Base-by-base conservation (phyloP, 768 basidiomycete species). In the Boletus subcaerulescens region DNA sequence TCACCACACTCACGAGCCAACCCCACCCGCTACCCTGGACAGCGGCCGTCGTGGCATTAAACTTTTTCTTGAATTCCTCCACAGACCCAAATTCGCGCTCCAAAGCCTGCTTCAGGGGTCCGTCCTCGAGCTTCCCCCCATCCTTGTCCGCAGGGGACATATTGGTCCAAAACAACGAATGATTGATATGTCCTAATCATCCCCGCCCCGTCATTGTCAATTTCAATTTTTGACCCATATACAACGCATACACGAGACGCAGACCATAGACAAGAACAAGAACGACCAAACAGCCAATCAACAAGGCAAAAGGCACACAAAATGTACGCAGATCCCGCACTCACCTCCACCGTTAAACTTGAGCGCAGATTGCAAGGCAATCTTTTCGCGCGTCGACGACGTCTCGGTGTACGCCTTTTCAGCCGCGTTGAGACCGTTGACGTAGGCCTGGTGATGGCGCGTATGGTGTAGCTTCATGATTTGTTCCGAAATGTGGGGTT, bases 1-100 rank as follows among this genome's bases (percentile, higher is more conserved):
- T 35, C 18, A 33, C 54, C 31, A 22, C 38, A 75, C 79, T 57
- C 61, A 87, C 93, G 55, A 99, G 80, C 97, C 97, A 99, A 43
- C 95, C 96, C 97, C 97, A 99, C 3, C 97, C 97, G 61, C 90
- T 93, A 26, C 97, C 97, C 73, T 99, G 97, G 51, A 99, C 89
- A 49, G 81, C 93, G 32, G 89, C 93, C 22, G 96, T 96, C 58
- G 80, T 81, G 24, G 93, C 74, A 73, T 96, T 98, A 72, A 98
- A 82, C 58, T 81, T 78, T 63, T 85, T 87, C 79, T 96, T 94
- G 70, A 98, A 85, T 22, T 74, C 82, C 14, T 94, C 93, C 49
- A 98, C 75, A 4, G 87, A 87, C 13, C 95, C 94, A 67, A 98
- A 99, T 63, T 90, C 87, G 42, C 80, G 76, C 60, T 85, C 78